A percentile compares a stretch with the other conserved stretches of the same genome.
Evolutionary conservation across 805 yeast genomes (phyloP).

Genomic region (Huiozyma naganishii): DNA sequence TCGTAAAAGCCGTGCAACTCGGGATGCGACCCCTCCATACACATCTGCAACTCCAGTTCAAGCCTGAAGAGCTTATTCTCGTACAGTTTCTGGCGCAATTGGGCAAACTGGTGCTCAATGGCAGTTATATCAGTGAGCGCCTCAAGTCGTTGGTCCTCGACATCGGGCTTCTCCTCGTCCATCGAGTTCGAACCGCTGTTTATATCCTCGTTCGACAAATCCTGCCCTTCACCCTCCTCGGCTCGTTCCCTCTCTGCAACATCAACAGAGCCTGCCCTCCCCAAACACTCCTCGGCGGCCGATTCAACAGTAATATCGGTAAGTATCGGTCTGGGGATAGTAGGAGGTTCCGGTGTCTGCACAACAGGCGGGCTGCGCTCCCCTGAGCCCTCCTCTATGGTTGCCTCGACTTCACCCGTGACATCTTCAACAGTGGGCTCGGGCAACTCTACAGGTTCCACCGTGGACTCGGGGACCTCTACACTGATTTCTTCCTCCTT

Average conservation of each 20-base stretch:
- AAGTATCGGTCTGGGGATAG: too few relatives aligned
- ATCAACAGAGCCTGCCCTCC: too few relatives aligned
- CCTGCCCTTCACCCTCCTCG: background rate
- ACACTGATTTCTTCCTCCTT: background rate
- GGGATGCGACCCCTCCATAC: slow-evolving; percentile 85
- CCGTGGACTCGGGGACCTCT: background rate
- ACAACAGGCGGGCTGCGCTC: too few relatives aligned
- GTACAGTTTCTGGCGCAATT: slow-evolving; percentile 70
- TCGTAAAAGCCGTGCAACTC: slow-evolving; percentile 65
- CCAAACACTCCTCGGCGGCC: too few relatives aligned
- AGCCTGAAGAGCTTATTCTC: slow-evolving; percentile 70
- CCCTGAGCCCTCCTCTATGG: too few relatives aligned
- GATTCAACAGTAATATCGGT: too few relatives aligned
- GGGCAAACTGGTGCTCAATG: slow-evolving; percentile 81
- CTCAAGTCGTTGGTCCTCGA: slow-evolving; percentile 19
- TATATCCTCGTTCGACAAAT: slow-evolving; percentile 3
- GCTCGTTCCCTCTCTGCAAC: too few relatives aligned
- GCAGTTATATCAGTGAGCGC: slow-evolving; percentile 54
- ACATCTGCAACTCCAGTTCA: slow-evolving; percentile 76
- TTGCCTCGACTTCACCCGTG: too few relatives aligned
- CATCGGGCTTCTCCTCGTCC: background rate
- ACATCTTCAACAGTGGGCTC: too few relatives aligned
- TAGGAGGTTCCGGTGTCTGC: too few relatives aligned
- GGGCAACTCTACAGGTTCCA: too few relatives aligned
- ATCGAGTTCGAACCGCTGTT: background rate